Conservation (phyloP, 2,329 filamentous ascomycete species). For the Aspergillus ochraceus region DNA sequence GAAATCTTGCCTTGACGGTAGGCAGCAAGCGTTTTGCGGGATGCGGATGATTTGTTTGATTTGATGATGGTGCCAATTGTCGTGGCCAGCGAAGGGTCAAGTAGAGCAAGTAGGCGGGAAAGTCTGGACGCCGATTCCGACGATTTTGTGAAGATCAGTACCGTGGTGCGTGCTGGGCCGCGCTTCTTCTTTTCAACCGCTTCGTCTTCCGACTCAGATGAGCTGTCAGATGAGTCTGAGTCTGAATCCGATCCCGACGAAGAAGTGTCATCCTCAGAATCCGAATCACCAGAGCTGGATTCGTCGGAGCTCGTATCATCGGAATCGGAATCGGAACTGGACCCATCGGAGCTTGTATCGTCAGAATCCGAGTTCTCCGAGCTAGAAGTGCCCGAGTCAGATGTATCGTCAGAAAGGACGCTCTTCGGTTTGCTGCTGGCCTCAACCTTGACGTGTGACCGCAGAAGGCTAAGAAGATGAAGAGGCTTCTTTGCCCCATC, state of each 20-base stretch:
- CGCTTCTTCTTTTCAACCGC: constrained; percentile 17
- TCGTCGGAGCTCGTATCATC: constrained; percentile 20
- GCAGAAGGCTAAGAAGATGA: constrained; percentile 76
- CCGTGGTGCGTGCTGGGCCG: constrained; percentile 40
- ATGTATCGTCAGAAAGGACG: constrained; percentile 15
- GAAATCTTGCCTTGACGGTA: constrained; percentile 65
- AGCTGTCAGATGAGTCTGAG: constrained; percentile 17
- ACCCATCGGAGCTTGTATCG: constrained; percentile 26
- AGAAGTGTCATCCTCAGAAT: constrained; percentile 25
- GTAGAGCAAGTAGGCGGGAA: constrained; percentile 71
- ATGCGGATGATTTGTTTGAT: constrained; percentile 70
- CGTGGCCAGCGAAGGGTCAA: constrained; percentile 59
- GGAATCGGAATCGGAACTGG: constrained; percentile 23
- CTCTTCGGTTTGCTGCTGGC: constrained; percentile 8
- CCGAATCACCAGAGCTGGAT: constrained; percentile 23
- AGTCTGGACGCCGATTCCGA: constrained; percentile 86
- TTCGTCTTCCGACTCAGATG: constrained; percentile 18
- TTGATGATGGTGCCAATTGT: constrained; percentile 73
- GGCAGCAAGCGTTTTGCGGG: constrained; percentile 66
- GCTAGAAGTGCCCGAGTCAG: constrained; percentile 19
- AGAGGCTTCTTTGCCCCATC: constrained; percentile 75
- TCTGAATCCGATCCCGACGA: constrained; percentile 16
- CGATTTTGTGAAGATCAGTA: constrained; percentile 85
- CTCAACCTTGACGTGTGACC: constrained; percentile 36
- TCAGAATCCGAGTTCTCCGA: constrained; percentile 36